These are phyloP conservation scores for Aristolochia fimbriata DNA, from an alignment of 164 flowering plant species.

Conservation along the genomic window DNA sequence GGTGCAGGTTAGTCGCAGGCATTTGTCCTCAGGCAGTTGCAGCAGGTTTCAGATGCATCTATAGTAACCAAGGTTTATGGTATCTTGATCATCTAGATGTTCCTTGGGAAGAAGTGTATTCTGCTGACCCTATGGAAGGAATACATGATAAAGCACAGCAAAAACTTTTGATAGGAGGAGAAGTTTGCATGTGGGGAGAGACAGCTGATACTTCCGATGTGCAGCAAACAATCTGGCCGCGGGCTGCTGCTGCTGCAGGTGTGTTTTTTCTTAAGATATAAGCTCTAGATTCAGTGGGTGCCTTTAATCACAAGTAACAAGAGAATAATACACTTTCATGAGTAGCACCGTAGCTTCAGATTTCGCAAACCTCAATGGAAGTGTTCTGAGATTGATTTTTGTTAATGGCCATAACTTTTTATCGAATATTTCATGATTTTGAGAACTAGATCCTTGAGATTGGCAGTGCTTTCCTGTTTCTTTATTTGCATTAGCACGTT, in stretches of 20 bases:
- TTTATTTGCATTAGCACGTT: too few relatives aligned
- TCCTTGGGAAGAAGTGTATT: conserved; percentile 63
- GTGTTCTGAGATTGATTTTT: too few relatives aligned
- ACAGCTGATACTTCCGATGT: conserved; percentile 76
- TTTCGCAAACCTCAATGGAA: too few relatives aligned
- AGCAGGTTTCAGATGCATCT: conserved; percentile 82
- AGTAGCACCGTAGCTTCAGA: too few relatives aligned
- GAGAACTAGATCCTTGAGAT: too few relatives aligned
- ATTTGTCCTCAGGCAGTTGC: conserved; percentile 86
- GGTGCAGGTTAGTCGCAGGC: conserved; percentile 72
- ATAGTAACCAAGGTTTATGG: conserved; percentile 90
- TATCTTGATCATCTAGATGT: conserved; percentile 89
- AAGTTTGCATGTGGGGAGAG: conserved; percentile 99
- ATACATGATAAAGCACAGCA: conserved; percentile 45
- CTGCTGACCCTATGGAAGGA: conserved; percentile 76
- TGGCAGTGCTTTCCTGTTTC: too few relatives aligned
- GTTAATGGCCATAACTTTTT: too few relatives aligned
- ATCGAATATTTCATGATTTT: too few relatives aligned
- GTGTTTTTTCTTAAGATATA: conserved; percentile 4
- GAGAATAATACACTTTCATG: too few relatives aligned
- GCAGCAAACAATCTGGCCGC: conserved; percentile 96
- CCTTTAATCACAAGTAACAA: not conserved
- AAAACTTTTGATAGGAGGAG: conserved; percentile 84
- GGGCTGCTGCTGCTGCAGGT: conserved; percentile 99
- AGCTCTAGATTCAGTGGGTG: not conserved